Evolutionary conservation across 805 yeast genomes (phyloP).

Genomic region (Kuraishia piskuri): DNA sequence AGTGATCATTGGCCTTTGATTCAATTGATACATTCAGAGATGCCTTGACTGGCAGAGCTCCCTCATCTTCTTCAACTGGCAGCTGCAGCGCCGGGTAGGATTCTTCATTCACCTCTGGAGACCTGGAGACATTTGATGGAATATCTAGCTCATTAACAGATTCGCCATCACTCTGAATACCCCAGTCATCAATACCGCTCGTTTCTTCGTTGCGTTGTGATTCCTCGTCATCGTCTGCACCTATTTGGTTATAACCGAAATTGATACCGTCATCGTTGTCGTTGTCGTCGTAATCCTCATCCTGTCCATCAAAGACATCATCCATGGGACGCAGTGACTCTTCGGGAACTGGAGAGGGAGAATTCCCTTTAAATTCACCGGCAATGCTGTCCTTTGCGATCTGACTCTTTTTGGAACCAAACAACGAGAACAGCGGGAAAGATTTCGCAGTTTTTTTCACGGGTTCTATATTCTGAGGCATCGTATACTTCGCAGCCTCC

Average conservation of each 20-base stretch:
- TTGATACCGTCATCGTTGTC: background rate
- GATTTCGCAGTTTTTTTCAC: background rate
- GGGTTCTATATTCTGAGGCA: background rate
- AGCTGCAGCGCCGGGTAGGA: too few species aligned
- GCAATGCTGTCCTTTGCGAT: background rate
- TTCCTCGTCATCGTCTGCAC: background rate
- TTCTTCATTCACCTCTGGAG: background rate
- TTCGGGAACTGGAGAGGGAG: background rate
- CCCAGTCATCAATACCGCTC: background rate
- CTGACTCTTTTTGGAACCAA: background rate
- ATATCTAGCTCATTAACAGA: background rate
- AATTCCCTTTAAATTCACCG: background rate
- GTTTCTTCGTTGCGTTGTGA: background rate
- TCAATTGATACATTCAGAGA: background rate
- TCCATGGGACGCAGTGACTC: background rate
- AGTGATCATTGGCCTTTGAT: background rate
- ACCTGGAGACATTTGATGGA: background rate
- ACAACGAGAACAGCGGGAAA: background rate
- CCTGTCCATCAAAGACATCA: background rate
- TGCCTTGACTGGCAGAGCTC: background rate
- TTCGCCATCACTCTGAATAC: background rate
- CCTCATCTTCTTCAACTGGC: too few species aligned
- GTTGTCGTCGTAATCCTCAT: background rate
- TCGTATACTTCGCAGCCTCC: background rate
- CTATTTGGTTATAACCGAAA: background rate